phyloP scores from a whole-genome alignment of 495 filamentous ascomycete genomes.

The Penicillium herquei region DNA sequence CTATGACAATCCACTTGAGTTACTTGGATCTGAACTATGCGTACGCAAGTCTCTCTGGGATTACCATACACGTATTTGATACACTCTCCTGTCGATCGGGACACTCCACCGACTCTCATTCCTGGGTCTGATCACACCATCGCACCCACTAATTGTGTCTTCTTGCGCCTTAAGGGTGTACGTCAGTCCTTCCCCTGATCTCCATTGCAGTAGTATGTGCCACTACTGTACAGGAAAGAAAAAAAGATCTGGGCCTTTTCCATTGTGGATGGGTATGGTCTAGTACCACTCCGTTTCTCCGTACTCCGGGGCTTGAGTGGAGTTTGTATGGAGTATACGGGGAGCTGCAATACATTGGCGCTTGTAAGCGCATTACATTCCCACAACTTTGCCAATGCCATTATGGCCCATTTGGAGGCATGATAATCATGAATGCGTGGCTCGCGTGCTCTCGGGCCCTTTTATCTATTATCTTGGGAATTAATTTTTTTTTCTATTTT shows the following conservation, averaged over 20 bases:
- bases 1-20: background rate
- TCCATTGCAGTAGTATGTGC: slow-evolving; percentile 18
- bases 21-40: no score
- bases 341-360: background rate
- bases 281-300: background rate
- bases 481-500: slow-evolving; percentile 11
- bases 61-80: background rate
- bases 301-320: background rate
- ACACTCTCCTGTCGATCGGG: background rate
- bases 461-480: slow-evolving; percentile 6
- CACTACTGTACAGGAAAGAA: background rate
- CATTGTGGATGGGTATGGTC: background rate
- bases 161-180: slow-evolving; percentile 26
- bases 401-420: slow-evolving; percentile 1
- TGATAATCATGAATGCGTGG: background rate
- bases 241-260: background rate
- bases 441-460: slow-evolving; percentile 1
- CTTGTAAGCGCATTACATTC: slow-evolving; percentile 6
- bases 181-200: slow-evolving; percentile 32
- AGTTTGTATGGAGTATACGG: background rate
- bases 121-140: slow-evolving; percentile 40
- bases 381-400: slow-evolving; percentile 6
- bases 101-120: background rate
- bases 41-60: no score
- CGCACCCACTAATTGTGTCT: slow-evolving; percentile 35